These are phyloP conservation scores for Yamadazyma sp. DNA, from an alignment of 805 yeast genomes.

Conservation along the genomic window DNA sequence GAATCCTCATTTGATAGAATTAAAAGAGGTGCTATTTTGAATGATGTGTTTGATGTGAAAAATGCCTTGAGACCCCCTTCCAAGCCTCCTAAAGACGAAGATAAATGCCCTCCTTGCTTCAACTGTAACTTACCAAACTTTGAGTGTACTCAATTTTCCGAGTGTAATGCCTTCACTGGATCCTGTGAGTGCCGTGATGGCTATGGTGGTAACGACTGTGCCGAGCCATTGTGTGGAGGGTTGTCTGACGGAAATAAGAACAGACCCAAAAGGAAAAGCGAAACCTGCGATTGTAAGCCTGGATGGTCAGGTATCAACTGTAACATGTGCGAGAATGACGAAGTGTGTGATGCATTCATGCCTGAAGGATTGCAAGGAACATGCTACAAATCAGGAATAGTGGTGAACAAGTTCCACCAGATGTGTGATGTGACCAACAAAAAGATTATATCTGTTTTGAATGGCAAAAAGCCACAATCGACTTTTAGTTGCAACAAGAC, in stretches of 20 bases:
- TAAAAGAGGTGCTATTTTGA: slow-evolving; percentile 13
- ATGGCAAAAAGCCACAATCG: slow-evolving; percentile 85
- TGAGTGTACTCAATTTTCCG: slow-evolving; percentile 84
- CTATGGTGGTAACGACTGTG: slow-evolving; percentile 91
- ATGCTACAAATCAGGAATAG: slow-evolving; percentile 81
- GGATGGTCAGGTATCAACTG: slow-evolving; percentile 98
- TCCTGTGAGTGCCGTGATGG: slow-evolving; percentile 91
- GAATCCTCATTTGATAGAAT: slow-evolving; percentile 11
- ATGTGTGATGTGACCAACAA: slow-evolving; percentile 93
- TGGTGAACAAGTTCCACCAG: slow-evolving; percentile 79
- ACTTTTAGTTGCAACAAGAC: slow-evolving; percentile 84
- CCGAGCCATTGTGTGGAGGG: slow-evolving; percentile 84
- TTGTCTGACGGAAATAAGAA: slow-evolving; percentile 57
- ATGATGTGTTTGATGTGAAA: slow-evolving; percentile 23
- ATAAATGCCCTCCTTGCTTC: slow-evolving; percentile 85
- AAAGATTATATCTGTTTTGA: slow-evolving; percentile 76
- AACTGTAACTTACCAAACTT: slow-evolving; percentile 92
- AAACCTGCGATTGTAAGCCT: slow-evolving; percentile 66
- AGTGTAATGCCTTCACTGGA: slow-evolving; percentile 87
- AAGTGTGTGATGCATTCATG: slow-evolving; percentile 80
- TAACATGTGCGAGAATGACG: slow-evolving; percentile 73
- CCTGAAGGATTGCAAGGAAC: slow-evolving; percentile 86
- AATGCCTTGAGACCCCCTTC: slow-evolving; percentile 13
- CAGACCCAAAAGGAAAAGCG: slow-evolving; percentile 63
- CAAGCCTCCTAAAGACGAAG: slow-evolving; percentile 9